phyloP scores from a whole-genome alignment of 129 eudicot genomes.

The Pittosporum tobira region DNA sequence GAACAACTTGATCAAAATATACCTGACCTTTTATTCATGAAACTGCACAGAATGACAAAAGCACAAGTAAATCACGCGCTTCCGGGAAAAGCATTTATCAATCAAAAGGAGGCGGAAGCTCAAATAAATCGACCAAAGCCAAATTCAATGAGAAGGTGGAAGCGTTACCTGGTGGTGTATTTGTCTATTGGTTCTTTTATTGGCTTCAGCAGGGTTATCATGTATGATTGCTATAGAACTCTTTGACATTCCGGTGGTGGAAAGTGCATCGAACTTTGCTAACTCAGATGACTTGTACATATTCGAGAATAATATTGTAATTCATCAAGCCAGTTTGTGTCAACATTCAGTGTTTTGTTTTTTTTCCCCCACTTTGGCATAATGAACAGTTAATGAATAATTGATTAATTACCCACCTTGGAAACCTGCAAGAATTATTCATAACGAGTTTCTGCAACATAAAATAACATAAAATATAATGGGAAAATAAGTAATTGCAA shows the following conservation, averaged over 20 bases:
- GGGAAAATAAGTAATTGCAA: neutral
- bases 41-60: slow-evolving; percentile 10
- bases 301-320: too few species aligned
- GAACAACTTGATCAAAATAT: slow-evolving; percentile 17
- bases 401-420: neutral
- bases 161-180: slow-evolving; percentile 5
- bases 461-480: neutral
- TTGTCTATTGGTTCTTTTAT: slow-evolving; percentile 6
- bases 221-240: slow-evolving; percentile 17
- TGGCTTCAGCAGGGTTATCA: slow-evolving; percentile 18
- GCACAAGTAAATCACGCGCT: slow-evolving; percentile 9
- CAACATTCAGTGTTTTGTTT: too few species aligned
- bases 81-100: slow-evolving; percentile 17
- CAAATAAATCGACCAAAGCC: slow-evolving; percentile 19
- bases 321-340: too few species aligned
- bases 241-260: slow-evolving; percentile 15
- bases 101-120: slow-evolving; percentile 10
- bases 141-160: slow-evolving; percentile 3
- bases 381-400: too few species aligned
- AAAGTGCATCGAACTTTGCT: slow-evolving; percentile 21
- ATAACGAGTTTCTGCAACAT: neutral
- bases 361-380: too few species aligned
- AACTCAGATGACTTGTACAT: too few species aligned
- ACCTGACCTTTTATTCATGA: slow-evolving; percentile 17
- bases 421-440: too few species aligned